These are phyloP conservation scores for Eucalyptus erythrocorys DNA, from an alignment of 345 rosid species.

Conservation along the genomic window DNA sequence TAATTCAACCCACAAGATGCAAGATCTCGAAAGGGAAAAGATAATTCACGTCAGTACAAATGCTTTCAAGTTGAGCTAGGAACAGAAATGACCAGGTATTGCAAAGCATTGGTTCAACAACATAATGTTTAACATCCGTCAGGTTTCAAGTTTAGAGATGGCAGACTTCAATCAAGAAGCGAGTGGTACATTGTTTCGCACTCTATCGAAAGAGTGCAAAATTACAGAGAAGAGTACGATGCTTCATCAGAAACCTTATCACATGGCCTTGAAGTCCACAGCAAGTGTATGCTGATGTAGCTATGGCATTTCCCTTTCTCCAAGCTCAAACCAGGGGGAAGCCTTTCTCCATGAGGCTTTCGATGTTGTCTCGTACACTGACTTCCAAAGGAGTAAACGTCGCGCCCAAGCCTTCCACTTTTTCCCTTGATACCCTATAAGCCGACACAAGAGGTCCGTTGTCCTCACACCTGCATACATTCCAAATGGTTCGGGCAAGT, in stretches of 20 bases:
- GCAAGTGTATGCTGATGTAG: not conserved
- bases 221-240: not conserved
- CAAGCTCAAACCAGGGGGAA: not conserved
- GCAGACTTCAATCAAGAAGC: not conserved
- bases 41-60: not conserved
- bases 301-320: not conserved
- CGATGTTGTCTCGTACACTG: constrained; percentile 3
- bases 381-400: constrained; percentile 8
- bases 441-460: constrained; percentile 2
- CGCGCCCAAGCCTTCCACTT: constrained; percentile 1
- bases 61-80: not conserved
- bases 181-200: not conserved
- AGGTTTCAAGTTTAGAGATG: not conserved
- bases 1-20: not conserved
- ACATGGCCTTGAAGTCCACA: not conserved
- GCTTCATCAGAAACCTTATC: not conserved
- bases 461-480: constrained; percentile 10
- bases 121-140: not conserved
- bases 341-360: not conserved
- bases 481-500: not conserved
- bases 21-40: not conserved
- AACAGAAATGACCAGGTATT: not conserved
- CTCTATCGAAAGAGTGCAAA: not conserved
- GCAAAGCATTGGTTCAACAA: not conserved
- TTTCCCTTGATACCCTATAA: not conserved